Percentiles rank a stretch among this genome's conserved stretches.
Conservation (phyloP, 2,329 filamentous ascomycete genomes). For the Hypoxylon sp. region DNA sequence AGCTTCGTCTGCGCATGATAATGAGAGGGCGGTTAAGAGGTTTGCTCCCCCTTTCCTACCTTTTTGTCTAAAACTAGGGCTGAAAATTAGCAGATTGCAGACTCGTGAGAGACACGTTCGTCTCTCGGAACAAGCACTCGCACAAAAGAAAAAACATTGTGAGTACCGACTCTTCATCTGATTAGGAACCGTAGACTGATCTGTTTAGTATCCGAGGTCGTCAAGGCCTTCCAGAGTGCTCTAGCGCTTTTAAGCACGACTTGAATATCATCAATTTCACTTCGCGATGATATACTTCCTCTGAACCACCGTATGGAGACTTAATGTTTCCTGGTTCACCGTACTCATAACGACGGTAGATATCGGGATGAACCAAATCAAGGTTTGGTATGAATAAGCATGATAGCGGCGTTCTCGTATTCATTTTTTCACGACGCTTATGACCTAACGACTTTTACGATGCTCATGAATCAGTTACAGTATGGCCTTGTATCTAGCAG, state of each 20-base stretch:
- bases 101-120: conserved; percentile 85
- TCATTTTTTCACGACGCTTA: conserved; percentile 26
- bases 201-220: conserved; percentile 67
- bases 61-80: conserved; percentile 39
- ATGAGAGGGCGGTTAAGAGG: conserved; percentile 83
- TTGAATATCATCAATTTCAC: conserved; percentile 33
- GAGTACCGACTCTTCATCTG: conserved; percentile 56
- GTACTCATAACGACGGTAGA: neutral
- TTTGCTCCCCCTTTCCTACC: conserved; percentile 54
- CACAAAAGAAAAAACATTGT: conserved; percentile 86
- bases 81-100: conserved; percentile 70
- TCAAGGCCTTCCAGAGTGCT: conserved; percentile 74
- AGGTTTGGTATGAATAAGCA: conserved; percentile 6
- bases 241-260: conserved; percentile 66
- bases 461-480: conserved; percentile 30
- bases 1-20: conserved; percentile 79
- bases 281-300: neutral
- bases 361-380: conserved; percentile 1
- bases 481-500: conserved; percentile 28
- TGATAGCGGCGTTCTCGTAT: conserved; percentile 27
- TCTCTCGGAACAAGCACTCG: conserved; percentile 78
- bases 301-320: neutral
- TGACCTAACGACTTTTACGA: conserved; percentile 41
- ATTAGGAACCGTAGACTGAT: conserved; percentile 39
- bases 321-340: neutral